A percentile compares a stretch with the other conserved stretches of the same genome.
phyloP scores from a whole-genome alignment of 1,139 yeast genomes.

The Candida sp. region DNA sequence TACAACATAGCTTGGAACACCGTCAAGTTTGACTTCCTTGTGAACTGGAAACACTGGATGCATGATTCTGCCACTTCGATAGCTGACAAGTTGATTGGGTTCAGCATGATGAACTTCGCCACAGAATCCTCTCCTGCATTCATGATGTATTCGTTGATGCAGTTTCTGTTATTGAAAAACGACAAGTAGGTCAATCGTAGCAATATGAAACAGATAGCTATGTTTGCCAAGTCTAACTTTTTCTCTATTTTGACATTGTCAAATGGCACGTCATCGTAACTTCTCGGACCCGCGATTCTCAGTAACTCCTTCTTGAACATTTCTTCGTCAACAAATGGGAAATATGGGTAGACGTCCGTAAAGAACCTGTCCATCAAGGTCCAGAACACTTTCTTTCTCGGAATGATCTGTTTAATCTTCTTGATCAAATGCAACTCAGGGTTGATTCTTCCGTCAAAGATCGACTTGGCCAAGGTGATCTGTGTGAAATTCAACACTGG shows the following conservation, averaged over 20 bases:
- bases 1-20: conserved; percentile 52
- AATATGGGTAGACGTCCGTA: conserved; percentile 34
- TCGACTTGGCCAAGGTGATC: conserved; percentile 30
- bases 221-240: conserved; percentile 35
- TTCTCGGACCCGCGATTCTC: conserved; percentile 30
- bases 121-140: conserved; percentile 24
- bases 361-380: conserved; percentile 35
- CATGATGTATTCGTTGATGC: conserved; percentile 29
- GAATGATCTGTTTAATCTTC: conserved; percentile 34
- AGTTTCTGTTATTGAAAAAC: conserved; percentile 34
- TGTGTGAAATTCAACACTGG: conserved; percentile 9
- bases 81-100: conserved; percentile 51
- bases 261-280: conserved; percentile 24
- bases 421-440: conserved; percentile 35
- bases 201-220: conserved; percentile 34
- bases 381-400: conserved; percentile 37
- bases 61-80: conserved; percentile 57
- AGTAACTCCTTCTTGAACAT: conserved; percentile 23
- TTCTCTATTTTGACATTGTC: conserved; percentile 26
- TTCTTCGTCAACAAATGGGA: conserved; percentile 40
- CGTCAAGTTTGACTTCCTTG: conserved; percentile 52
- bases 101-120: conserved; percentile 43
- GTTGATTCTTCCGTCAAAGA: conserved; percentile 31
- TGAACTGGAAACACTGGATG: conserved; percentile 52
- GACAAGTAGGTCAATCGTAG: conserved; percentile 36